A percentile compares a stretch with the other conserved stretches of the same genome.
Conservation (phyloP, 1,139 yeast genomes). For the Yamadazyma atmosphaerica region DNA sequence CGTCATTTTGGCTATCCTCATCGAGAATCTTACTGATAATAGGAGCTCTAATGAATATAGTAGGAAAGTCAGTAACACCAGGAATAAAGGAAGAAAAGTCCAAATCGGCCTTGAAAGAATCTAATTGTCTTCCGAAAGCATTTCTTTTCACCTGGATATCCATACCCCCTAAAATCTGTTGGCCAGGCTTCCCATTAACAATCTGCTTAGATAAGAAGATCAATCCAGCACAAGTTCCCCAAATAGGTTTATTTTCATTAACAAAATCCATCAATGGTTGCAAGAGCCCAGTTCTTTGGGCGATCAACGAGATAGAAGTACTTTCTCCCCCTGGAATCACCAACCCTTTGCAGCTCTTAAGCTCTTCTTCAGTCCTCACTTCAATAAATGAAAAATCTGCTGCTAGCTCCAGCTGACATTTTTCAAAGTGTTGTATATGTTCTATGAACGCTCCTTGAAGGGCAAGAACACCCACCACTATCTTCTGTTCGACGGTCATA, state of each 20-base stretch:
- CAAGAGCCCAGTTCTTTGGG: conserved; percentile 62
- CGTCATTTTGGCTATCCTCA: conserved; percentile 23
- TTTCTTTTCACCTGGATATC: conserved; percentile 67
- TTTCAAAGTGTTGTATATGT: conserved; percentile 56
- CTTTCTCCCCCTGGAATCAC: conserved; percentile 85
- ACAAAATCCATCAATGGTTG: conserved; percentile 56
- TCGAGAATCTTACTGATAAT: conserved; percentile 47
- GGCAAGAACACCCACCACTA: conserved; percentile 67
- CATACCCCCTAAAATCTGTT: conserved; percentile 64
- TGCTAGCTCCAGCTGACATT: conserved; percentile 24
- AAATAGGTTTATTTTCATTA: conserved; percentile 54
- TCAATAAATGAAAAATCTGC: conserved; percentile 33
- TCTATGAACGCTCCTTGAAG: conserved; percentile 81
- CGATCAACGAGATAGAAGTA: conserved; percentile 71
- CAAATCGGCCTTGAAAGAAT: conserved; percentile 56
- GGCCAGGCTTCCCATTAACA: conserved; percentile 56
- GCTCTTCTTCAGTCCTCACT: conserved; percentile 54
- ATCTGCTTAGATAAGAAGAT: conserved; percentile 64
- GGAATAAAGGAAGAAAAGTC: conserved; percentile 51
- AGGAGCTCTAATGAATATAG: conserved; percentile 80
- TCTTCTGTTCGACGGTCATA: conserved; percentile 17
- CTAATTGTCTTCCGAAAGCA: conserved; percentile 79
- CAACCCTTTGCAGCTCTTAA: conserved; percentile 55
- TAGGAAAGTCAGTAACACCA: conserved; percentile 45
- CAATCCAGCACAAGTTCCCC: conserved; percentile 91